phyloP scores from a whole-genome alignment of 495 filamentous ascomycete species.

The Diplogelasinospora grovesii region DNA sequence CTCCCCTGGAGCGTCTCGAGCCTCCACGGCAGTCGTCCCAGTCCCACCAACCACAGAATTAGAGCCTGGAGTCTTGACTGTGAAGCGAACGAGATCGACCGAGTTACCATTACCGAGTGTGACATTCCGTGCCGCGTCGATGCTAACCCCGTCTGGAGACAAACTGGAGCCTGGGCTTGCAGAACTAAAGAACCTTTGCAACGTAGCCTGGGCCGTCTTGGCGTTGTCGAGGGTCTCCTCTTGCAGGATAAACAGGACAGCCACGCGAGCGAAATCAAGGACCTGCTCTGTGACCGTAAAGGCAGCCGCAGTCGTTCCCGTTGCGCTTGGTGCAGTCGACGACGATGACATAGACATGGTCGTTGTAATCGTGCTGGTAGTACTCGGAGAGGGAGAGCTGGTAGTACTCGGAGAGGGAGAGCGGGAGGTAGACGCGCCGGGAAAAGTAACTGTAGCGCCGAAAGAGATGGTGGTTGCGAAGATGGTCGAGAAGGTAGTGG shows the following conservation, averaged over 20 bases:
- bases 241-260: constrained; percentile 57
- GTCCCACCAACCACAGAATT: constrained; percentile 8
- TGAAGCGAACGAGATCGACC: constrained; percentile 41
- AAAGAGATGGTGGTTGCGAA: constrained; percentile 19
- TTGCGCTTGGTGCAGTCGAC: too few species aligned
- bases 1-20: not conserved
- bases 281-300: constrained; percentile 42
- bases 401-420: not conserved
- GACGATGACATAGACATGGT: constrained; percentile 21
- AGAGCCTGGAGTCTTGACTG: constrained; percentile 7
- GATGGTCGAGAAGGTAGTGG: constrained; percentile 15
- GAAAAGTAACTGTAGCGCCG: constrained; percentile 17
- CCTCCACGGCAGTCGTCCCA: not conserved
- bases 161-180: constrained; percentile 14
- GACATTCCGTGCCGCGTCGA: constrained; percentile 32
- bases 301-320: constrained; percentile 20
- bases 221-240: constrained; percentile 45
- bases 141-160: constrained; percentile 14
- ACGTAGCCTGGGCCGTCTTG: constrained; percentile 45
- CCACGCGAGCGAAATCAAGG: constrained; percentile 61
- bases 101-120: constrained; percentile 36
- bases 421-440: constrained; percentile 1
- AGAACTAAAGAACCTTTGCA: constrained; percentile 49
- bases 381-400: constrained; percentile 11
- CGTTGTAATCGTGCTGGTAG: constrained; percentile 22